These are phyloP conservation scores for Macrocybe sp. DNA, from an alignment of 1,284 basidiomycete species.

Conservation along the genomic window DNA sequence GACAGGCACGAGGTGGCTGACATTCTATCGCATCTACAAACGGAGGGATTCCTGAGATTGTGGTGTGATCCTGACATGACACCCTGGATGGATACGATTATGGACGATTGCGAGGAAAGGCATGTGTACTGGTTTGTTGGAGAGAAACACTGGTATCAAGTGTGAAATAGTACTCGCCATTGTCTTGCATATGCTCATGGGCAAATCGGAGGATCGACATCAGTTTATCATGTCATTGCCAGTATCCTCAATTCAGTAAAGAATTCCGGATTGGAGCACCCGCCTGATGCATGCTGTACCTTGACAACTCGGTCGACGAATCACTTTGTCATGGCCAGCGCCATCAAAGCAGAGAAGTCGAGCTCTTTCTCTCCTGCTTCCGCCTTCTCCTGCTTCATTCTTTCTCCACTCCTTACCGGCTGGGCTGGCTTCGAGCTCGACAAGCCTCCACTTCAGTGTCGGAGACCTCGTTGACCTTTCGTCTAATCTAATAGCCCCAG, in stretches of 20 bases:
- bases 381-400: conserved; percentile 14
- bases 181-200: background rate
- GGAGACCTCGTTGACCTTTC: conserved; percentile 10
- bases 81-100: conserved; percentile 22
- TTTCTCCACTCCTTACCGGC: conserved; percentile 37
- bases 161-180: conserved; percentile 16
- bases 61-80: conserved; percentile 20
- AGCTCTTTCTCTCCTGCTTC: conserved; percentile 15
- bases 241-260: too few species aligned
- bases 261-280: background rate
- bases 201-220: too few species aligned
- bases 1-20: conserved; percentile 75
- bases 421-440: conserved; percentile 35
- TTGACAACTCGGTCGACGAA: conserved; percentile 2
- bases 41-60: conserved; percentile 41
- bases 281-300: background rate
- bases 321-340: conserved; percentile 5
- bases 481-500: conserved; percentile 34
- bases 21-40: conserved; percentile 49
- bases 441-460: conserved; percentile 11
- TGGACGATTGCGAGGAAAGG: conserved; percentile 49
- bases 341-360: background rate
- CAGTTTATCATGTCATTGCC: too few species aligned
- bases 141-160: conserved; percentile 52
- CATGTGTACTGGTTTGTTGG: conserved; percentile 36